Evolutionary conservation across 257 asterid species (phyloP), one percentile per base, ranked within the genome.

Genomic region (Nicotiana tomentosiformis): DNA sequence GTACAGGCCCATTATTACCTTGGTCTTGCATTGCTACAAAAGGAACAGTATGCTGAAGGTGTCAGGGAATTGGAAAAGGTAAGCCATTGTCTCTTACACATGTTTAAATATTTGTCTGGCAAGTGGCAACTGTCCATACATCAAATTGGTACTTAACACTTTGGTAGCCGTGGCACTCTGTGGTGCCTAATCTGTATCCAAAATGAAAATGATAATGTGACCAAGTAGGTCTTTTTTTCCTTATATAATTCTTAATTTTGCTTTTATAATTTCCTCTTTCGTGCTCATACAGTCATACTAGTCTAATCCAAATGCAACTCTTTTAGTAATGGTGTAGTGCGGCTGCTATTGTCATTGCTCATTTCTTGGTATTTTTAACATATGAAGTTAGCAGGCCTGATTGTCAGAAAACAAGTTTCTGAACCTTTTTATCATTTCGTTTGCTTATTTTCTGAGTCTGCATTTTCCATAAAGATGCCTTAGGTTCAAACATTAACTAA

Each of bases 1-100:
- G 72, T 60, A 51, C 88, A 88, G 91, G 91, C 81, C 78, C 91
- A 86, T 81, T 88, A 86, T 81, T 86, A 86, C 86, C 88, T 88
- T 49, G 91, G 89, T 62, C 91, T 86, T 51, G 89, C 91, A 55
- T 83, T 86, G 86, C 88, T 86, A 43, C 84, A 84, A 77, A 85
- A 82, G 77, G 14, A 86, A 72, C 77, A 58, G 10, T 86, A 62
- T 70, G 84, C 89, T 16, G 90, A 86, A 82, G 91, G 91, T 12
- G 88, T 86, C 33, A 86, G 66, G 81, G 88, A 88, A 78, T 61
- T 88, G 85, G 89, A 82, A 86, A 86, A 77, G 78, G 91, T 88
- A 56, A 77, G 11, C 3, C 26, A 72, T 49, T 1, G 10, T 76
- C 46, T 76, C 64, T 49, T 49, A 26, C 43, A 51, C 26, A 49